A percentile compares a stretch with the other conserved stretches of the same genome.
Conservation (phyloP, 208 protist species). For the Entamoeba histolytica region DNA sequence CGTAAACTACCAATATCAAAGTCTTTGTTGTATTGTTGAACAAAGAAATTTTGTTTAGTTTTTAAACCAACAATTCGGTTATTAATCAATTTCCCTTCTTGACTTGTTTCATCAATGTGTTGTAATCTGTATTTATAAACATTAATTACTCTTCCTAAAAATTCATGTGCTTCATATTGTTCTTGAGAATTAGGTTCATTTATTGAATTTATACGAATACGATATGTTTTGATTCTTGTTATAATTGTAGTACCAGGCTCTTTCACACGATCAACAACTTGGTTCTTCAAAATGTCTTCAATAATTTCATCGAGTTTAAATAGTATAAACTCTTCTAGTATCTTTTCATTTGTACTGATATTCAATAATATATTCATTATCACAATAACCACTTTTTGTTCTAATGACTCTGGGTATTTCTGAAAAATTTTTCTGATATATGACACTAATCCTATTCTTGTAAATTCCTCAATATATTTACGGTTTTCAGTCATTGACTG, state of each 20-base stretch:
- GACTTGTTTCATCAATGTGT: neutral
- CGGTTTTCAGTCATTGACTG: neutral
- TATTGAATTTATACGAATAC: neutral
- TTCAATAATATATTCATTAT: neutral
- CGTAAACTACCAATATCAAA: neutral
- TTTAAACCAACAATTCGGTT: neutral
- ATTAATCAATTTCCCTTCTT: neutral
- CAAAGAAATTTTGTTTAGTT: neutral
- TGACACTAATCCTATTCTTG: neutral
- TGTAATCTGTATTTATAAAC: neutral
- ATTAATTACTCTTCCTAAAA: neutral
- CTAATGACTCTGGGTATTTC: neutral
- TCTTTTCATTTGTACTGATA: neutral
- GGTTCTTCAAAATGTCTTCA: neutral
- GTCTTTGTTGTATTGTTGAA: neutral
- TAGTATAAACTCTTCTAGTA: neutral
- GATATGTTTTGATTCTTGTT: neutral
- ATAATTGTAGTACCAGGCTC: neutral
- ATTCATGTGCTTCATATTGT: neutral
- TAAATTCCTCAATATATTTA: neutral
- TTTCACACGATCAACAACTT: neutral
- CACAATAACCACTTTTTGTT: neutral
- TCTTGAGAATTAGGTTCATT: neutral
- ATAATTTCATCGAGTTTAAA: neutral
- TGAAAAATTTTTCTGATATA: neutral